Evolutionary conservation across 164 flowering plant species (phyloP).

Genomic region (Umbellularia californica): DNA sequence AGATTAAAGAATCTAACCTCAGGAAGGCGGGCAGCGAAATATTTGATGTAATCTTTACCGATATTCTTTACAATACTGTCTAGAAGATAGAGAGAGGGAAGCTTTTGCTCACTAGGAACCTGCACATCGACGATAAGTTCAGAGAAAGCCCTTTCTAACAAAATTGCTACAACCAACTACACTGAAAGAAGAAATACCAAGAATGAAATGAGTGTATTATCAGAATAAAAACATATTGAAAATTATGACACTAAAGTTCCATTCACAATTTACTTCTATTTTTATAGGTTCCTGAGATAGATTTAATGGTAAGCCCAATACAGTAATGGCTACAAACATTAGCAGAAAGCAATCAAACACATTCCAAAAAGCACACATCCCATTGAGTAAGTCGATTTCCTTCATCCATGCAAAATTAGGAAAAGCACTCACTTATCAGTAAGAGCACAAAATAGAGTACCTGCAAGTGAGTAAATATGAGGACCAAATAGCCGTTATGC

Average conservation of each 20-base stretch:
- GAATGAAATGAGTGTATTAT: neutral
- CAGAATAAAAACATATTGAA: neutral
- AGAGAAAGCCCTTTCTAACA: constrained; percentile 15
- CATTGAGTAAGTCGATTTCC: too few relatives aligned
- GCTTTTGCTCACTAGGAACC: constrained; percentile 94
- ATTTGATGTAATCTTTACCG: constrained; percentile 86
- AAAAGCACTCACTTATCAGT: neutral
- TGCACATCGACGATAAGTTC: constrained; percentile 36
- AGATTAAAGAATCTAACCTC: constrained; percentile 59
- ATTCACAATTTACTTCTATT: too few relatives aligned
- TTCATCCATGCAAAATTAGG: neutral
- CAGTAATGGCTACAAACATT: too few relatives aligned
- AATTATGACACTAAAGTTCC: neutral
- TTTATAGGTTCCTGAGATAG: neutral
- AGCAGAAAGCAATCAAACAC: neutral
- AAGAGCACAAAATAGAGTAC: neutral
- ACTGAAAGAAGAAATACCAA: neutral
- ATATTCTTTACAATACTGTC: constrained; percentile 99
- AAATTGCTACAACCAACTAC: neutral
- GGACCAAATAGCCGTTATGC: too few relatives aligned
- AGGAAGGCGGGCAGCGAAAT: constrained; percentile 77
- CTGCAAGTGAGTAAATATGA: too few relatives aligned
- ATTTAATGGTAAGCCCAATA: neutral
- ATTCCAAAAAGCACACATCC: neutral
- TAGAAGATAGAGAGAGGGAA: constrained; percentile 92